Evolutionary conservation across 2,329 filamentous ascomycete species (phyloP).

Genomic region (Lecanicillium sp.): DNA sequence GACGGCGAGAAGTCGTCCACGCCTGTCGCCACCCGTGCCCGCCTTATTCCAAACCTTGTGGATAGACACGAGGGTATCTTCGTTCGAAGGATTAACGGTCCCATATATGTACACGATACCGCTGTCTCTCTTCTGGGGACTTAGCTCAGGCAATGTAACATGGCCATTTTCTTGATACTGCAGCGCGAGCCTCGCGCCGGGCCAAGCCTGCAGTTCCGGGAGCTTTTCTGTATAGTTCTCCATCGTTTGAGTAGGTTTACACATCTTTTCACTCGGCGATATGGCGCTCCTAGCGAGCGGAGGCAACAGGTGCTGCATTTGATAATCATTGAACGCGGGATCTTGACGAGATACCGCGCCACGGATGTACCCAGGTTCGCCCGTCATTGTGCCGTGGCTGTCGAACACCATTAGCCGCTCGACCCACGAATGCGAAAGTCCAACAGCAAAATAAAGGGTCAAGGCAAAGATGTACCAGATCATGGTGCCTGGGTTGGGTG

Average conservation of each 20-base stretch:
- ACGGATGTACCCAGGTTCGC: conserved; percentile 1
- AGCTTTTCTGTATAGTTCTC: not conserved
- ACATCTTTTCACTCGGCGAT: not conserved
- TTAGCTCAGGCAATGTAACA: not conserved
- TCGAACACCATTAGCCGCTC: not conserved
- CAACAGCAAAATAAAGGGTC: too few relatives aligned
- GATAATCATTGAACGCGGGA: not conserved
- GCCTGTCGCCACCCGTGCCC: conserved; percentile 1
- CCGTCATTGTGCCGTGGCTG: not conserved
- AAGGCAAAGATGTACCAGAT: too few relatives aligned
- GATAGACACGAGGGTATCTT: not conserved
- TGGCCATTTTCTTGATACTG: conserved; percentile 2
- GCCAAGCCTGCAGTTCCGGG: too few relatives aligned
- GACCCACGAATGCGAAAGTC: conserved; percentile 1
- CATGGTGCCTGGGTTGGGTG: too few relatives aligned
- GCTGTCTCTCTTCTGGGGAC: not conserved
- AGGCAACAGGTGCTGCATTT: conserved; percentile 1
- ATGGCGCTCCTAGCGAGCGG: not conserved
- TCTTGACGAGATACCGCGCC: not conserved
- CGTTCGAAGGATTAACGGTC: not conserved
- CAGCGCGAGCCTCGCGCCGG: not conserved
- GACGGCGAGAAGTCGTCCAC: not conserved
- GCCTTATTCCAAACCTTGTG: not conserved
- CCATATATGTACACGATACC: conserved; percentile 1
- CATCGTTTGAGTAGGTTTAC: not conserved